A percentile compares a stretch with the other conserved stretches of the same genome.
Conservation (phyloP, 1,139 yeast species). For the Kodamaea alishanica region DNA sequence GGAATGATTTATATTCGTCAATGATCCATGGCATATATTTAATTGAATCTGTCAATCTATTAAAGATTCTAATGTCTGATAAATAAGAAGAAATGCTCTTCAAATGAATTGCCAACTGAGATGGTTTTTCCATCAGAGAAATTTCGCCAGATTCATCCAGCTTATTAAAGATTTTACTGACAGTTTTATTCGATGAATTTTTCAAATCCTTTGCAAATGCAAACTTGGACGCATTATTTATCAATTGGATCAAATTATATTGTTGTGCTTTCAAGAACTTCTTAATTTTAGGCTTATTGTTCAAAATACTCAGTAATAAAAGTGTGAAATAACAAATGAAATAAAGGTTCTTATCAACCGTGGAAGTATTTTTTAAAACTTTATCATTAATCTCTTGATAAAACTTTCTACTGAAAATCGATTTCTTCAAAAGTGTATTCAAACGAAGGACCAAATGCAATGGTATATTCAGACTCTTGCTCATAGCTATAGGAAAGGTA, state of each 20-base stretch:
- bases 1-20: constrained; percentile 33
- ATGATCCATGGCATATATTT: constrained; percentile 50
- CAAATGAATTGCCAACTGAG: constrained; percentile 37
- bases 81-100: constrained; percentile 43
- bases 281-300: constrained; percentile 35
- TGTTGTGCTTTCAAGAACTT: constrained; percentile 30
- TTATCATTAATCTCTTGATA: constrained; percentile 43
- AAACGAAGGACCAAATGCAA: constrained; percentile 18
- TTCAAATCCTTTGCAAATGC: constrained; percentile 18
- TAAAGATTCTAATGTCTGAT: constrained; percentile 52
- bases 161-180: constrained; percentile 5
- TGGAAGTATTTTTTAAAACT: constrained; percentile 32
- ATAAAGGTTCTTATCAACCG: constrained; percentile 41
- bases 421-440: constrained; percentile 17
- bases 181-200: constrained; percentile 15
- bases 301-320: constrained; percentile 36
- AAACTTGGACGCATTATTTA: constrained; percentile 12
- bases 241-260: constrained; percentile 19
- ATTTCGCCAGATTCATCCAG: constrained; percentile 3
- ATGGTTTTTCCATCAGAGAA: constrained; percentile 8
- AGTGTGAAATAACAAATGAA: constrained; percentile 45
- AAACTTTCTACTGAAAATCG: constrained; percentile 34
- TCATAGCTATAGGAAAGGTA: not conserved
- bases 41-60: constrained; percentile 50
- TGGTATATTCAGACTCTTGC: constrained; percentile 8